These are phyloP conservation scores for Stephania cephalantha DNA, from an alignment of 164 flowering plant genomes.

Conservation along the genomic window DNA sequence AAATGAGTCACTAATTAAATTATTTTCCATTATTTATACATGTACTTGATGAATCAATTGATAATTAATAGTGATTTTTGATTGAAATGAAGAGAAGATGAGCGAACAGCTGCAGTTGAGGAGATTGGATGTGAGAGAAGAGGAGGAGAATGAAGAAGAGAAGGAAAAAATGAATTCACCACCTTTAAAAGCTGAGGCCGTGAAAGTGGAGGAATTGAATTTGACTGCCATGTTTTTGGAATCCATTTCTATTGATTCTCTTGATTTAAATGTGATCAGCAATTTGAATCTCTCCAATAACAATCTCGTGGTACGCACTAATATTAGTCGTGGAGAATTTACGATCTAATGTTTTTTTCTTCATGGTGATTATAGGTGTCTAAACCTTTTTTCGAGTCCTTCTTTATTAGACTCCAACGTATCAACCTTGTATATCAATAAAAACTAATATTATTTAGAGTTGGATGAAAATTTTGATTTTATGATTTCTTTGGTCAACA, in stretches of 20 bases:
- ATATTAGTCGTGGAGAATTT: too few species aligned
- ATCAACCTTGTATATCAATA: too few species aligned
- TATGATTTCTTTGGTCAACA: too few species aligned
- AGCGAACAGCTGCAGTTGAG: neutral
- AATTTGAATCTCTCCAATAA: conserved; percentile 80
- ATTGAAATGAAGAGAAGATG: conserved; percentile 1
- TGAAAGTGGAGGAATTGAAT: conserved; percentile 34
- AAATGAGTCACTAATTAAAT: too few species aligned
- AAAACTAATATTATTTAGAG: too few species aligned
- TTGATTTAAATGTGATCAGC: conserved; percentile 47
- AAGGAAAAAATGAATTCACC: conserved; percentile 9
- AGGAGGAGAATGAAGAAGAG: conserved; percentile 8
- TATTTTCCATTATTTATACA: too few species aligned
- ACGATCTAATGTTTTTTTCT: too few species aligned
- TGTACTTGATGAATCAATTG: too few species aligned
- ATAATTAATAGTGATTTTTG: neutral
- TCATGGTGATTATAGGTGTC: too few species aligned
- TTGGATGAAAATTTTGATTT: too few species aligned
- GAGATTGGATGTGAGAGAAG: conserved; percentile 19
- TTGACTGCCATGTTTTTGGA: conserved; percentile 67
- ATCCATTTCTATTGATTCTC: conserved; percentile 47
- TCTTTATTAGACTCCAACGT: too few species aligned
- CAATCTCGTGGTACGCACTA: conserved; percentile 49
- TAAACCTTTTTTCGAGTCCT: too few species aligned
- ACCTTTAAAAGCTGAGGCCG: conserved; percentile 18